phyloP scores from a whole-genome alignment of 1,284 basidiomycete species.

The Heterobasidion parviporum region DNA sequence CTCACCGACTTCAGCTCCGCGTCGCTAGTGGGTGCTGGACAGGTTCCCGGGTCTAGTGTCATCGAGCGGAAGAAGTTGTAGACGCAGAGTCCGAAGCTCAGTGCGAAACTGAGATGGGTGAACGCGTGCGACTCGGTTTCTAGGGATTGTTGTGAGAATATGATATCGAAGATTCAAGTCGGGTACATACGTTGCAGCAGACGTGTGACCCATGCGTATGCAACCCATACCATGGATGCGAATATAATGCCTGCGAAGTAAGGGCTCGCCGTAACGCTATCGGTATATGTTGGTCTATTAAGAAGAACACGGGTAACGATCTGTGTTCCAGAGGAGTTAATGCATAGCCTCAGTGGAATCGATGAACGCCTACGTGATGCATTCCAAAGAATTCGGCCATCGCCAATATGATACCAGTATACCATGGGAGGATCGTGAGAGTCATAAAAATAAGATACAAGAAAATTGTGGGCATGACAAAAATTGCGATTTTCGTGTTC shows the following conservation, averaged over 20 bases:
- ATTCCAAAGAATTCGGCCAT: slow-evolving; percentile 84
- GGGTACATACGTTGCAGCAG: slow-evolving; percentile 55
- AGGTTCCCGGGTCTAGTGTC: slow-evolving; percentile 85
- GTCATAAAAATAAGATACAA: slow-evolving; percentile 82
- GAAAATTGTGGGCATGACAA: slow-evolving; percentile 71
- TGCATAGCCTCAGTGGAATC: slow-evolving; percentile 9
- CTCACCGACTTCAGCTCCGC: slow-evolving; percentile 66
- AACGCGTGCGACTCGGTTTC: slow-evolving; percentile 72
- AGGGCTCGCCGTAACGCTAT: slow-evolving; percentile 71
- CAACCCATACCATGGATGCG: slow-evolving; percentile 83
- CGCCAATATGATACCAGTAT: slow-evolving; percentile 77
- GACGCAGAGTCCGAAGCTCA: slow-evolving; percentile 63
- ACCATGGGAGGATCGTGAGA: slow-evolving; percentile 81
- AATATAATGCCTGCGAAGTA: slow-evolving; percentile 92
- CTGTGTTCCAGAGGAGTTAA: slow-evolving; percentile 27
- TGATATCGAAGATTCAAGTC: slow-evolving; percentile 29
- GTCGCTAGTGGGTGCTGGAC: slow-evolving; percentile 72
- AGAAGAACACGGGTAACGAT: slow-evolving; percentile 78
- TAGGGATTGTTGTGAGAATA: slow-evolving; percentile 20
- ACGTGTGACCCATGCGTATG: slow-evolving; percentile 73
- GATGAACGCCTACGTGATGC: slow-evolving; percentile 66
- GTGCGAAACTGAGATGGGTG: slow-evolving; percentile 35
- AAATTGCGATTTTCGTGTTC: slow-evolving; percentile 78
- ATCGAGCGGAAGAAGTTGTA: slow-evolving; percentile 91
- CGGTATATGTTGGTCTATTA: slow-evolving; percentile 70